Evolutionary conservation across 305 asterid species (phyloP).

Genomic region (Fraxinus albicans): DNA sequence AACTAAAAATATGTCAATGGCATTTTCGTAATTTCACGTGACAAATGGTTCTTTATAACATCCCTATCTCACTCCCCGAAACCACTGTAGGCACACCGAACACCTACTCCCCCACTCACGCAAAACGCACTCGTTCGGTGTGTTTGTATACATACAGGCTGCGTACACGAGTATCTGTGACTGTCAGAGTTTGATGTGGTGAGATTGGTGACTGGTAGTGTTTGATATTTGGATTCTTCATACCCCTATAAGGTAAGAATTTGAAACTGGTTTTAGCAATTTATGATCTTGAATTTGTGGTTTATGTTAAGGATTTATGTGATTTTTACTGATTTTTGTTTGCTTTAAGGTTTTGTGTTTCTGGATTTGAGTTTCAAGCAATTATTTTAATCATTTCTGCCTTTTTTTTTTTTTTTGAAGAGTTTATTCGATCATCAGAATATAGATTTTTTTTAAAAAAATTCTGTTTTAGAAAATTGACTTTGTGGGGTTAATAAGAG

Average conservation of each 20-base stretch:
- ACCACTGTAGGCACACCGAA: not conserved
- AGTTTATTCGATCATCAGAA: not conserved
- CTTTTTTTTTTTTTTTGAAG: not conserved
- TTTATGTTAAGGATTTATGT: not conserved
- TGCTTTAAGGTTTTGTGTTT: not conserved
- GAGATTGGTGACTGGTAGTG: not conserved
- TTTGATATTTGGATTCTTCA: not conserved
- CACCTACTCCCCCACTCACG: not conserved
- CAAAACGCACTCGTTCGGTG: not conserved
- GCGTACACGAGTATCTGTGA: not conserved
- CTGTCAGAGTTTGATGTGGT: not conserved
- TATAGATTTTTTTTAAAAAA: not conserved
- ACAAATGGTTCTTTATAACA: not conserved
- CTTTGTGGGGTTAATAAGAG: not conserved
- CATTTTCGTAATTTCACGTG: not conserved
- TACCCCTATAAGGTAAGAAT: not conserved
- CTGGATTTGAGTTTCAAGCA: not conserved
- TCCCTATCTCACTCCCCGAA: not conserved
- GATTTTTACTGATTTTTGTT: not conserved
- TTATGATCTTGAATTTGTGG: not conserved
- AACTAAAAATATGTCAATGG: not conserved
- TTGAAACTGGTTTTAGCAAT: not conserved
- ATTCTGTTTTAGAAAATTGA: not conserved
- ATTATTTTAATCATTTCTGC: not conserved
- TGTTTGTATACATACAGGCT: not conserved